Conservation (phyloP, 2,329 filamentous ascomycete genomes). For the Pseudogymnoascus sp. region DNA sequence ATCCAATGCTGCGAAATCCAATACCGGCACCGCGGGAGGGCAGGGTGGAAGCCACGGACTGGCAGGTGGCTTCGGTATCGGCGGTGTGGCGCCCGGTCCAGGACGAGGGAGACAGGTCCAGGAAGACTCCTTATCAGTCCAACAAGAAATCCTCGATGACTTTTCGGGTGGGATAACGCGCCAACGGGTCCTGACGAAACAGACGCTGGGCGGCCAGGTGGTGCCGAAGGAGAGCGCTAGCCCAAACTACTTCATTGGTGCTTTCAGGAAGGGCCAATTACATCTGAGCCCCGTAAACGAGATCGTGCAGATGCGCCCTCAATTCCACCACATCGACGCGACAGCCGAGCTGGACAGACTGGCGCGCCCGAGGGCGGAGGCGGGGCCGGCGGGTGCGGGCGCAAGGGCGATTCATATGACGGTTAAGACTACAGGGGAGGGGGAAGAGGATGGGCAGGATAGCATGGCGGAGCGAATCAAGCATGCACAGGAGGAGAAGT, state of each 20-base stretch:
- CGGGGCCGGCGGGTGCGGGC: constrained; percentile 39
- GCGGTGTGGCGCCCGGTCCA: constrained; percentile 33
- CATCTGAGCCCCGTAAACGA: constrained; percentile 78
- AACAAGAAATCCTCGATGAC: constrained; percentile 37
- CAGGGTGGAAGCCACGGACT: constrained; percentile 60
- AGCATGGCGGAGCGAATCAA: constrained; percentile 70
- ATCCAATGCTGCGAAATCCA: constrained; percentile 39
- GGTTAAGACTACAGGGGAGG: constrained; percentile 66
- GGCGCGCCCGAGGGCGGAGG: constrained; percentile 33
- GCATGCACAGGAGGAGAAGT: constrained; percentile 70
- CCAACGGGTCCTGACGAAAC: constrained; percentile 65
- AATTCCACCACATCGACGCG: constrained; percentile 89
- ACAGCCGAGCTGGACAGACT: constrained; percentile 53
- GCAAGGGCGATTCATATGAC: constrained; percentile 73
- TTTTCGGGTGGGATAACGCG: constrained; percentile 61
- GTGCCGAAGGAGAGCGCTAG: constrained; percentile 53
- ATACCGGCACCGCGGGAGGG: constrained; percentile 42
- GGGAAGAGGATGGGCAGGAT: constrained; percentile 54
- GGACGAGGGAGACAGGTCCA: constrained; percentile 33
- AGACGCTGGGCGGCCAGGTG: constrained; percentile 78
- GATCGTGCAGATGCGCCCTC: constrained; percentile 80
- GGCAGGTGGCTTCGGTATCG: constrained; percentile 62
- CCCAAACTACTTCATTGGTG: constrained; percentile 73
- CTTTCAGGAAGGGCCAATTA: constrained; percentile 78
- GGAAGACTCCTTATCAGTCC: constrained; percentile 38